phyloP scores from a whole-genome alignment of 169 alveolate species.

The Cryptosporidium sp. region DNA sequence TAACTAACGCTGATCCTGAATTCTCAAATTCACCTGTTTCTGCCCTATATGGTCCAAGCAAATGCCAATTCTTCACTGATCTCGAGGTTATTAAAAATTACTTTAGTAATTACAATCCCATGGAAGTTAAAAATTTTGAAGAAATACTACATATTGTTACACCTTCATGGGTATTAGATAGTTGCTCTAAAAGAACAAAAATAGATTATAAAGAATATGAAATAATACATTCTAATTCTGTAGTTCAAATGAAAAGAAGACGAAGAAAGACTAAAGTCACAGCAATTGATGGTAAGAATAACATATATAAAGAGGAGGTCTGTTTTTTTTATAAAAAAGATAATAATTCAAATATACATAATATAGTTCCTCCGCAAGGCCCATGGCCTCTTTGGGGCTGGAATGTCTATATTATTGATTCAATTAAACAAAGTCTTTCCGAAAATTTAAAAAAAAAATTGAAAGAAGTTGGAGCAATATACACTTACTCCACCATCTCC shows the following conservation, averaged over 20 bases:
- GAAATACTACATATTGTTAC: conserved; percentile 25
- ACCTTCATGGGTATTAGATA: conserved; percentile 62
- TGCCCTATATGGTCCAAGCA: conserved; percentile 29
- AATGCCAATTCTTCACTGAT: conserved; percentile 30
- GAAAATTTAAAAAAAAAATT: neutral
- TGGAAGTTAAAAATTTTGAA: neutral
- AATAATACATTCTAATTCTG: neutral
- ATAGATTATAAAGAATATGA: conserved; percentile 33
- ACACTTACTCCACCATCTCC: neutral
- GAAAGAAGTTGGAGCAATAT: conserved; percentile 53
- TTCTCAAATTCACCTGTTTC: neutral
- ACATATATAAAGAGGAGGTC: conserved; percentile 10
- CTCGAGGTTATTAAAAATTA: conserved; percentile 21
- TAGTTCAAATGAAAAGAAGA: conserved; percentile 4
- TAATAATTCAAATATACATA: neutral
- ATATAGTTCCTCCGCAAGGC: conserved; percentile 52
- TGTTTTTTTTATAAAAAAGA: conserved; percentile 33
- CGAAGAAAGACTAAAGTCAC: neutral
- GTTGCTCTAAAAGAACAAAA: conserved; percentile 47
- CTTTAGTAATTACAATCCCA: neutral
- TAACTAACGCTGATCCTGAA: neutral
- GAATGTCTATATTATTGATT: conserved; percentile 27
- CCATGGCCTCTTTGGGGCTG: conserved; percentile 77
- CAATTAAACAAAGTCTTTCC: neutral
- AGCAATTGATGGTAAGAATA: neutral